Base-by-base conservation (phyloP, 163 green algal species). In the Chlamydomonas reinhardtii region DNA sequence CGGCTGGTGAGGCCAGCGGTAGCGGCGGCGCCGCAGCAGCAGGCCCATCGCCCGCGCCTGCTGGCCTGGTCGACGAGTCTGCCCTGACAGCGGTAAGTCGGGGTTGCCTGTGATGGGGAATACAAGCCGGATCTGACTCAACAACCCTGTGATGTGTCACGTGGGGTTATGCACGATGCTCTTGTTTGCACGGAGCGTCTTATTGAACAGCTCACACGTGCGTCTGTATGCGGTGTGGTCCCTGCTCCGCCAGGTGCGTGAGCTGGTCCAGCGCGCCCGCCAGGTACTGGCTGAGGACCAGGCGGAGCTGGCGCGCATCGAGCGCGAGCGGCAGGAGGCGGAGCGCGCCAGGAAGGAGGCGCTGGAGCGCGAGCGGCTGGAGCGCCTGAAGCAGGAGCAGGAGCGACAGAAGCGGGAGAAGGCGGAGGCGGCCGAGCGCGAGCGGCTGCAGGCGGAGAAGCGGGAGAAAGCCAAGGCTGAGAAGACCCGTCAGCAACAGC, bases 311-410 rank as follows among this genome's bases (percentile, higher is more conserved):
- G 91, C 71, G 15, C 68, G 86, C 20, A 35, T 91, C 4, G 89
- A 94, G 14, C 70, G 48, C 64, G 89, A 95, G 89, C 82, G 82
- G 39, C 81, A 88, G 32, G 93, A 93, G 78, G 90, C 93, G 82
- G 91, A 92, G 79, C 74, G 83, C 3, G 74, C 76, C 24, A 84
- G 88, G 22, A 88, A 84, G 35, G 93, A 96, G 86, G 77, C 85
- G 69, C 89, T 91, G 84, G 83, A 92, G 73, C 37, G 71, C 15
- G 88, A 94, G 71, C 89, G 88, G 37, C 77, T 84, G 35, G 89
- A 93, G 81, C 85, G 93, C 22, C 78, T 88, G 72, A 77, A 74
- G 19, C 85, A 86, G 29, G 87, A 93, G 39, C 70, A 86, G 81
- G 85, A 92, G 68, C 85, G 89, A 14, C 70, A 78, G 37, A 86